Base-by-base conservation (phyloP, 768 basidiomycete species). In the Dioszegia aurantiaca region DNA sequence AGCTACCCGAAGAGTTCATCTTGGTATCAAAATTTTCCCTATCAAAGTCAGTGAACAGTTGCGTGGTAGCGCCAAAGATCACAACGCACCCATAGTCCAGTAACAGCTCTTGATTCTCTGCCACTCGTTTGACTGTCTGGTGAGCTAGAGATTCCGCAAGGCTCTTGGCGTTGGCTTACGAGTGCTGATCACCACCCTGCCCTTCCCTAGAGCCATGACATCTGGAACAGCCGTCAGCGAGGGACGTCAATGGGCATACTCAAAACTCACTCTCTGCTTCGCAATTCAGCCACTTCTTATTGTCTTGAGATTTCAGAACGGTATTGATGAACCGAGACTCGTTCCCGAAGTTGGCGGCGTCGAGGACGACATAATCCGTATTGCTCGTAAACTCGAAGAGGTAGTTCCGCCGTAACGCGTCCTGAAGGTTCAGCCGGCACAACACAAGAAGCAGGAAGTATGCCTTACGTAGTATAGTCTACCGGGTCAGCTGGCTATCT, bases 341-440 rank as follows among this genome's bases (percentile, higher is more conserved):
- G 24, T 47, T 47, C 3, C 46, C 46, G 4, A 47, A 12, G 12
- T 30, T 9, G 8, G 8, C 27, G 19, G 46, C 46, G 24, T 47
- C 46, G 9, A 47, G 5, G 40, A 41, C 5, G 5, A 14, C 40
- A 47, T 30, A 4, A 5, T 17, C 4, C 4, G 27, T 23, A 31
- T 17, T 19, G 27, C 33, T 14, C 33, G 6, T 33, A 14, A 33
- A 6, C 33, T 47, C 46, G 46, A 30, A 47, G n/a, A 30, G 26
- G 30, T 47, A 47, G 46, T 47, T 47, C 28, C 46, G 4, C 24
- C 21, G 8, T 3, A 30, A 9, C 16, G 21, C n/a, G 3, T 28
- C n/a, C 46, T 47, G 46, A 28, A 26, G 6, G 26, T 23, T 47
- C 46, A 47, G 46, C n/a, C n/a, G n/a, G n/a, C n/a, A n/a, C n/a